Evolutionary conservation across 768 basidiomycete species (phyloP), one percentile per base, ranked within the genome.

Genomic region (Suillus plorans): DNA sequence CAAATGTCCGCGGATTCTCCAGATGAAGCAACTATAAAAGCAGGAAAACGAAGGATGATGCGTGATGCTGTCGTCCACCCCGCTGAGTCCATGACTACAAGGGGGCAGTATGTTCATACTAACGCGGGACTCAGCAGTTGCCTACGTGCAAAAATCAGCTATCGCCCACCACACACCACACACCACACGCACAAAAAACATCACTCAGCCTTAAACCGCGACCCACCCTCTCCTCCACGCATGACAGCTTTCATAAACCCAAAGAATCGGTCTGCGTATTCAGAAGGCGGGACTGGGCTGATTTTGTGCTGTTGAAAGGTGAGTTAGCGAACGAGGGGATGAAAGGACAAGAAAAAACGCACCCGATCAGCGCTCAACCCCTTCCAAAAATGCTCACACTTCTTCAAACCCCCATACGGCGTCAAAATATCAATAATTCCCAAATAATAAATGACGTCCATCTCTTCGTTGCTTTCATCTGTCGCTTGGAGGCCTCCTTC

Each of bases 381-480:
- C 79, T 97, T 97, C 93, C 94, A 99, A 64, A 94, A 80, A 76
- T 93, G 90, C 77, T 99, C 97, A 22, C 89, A 62, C 74, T 86
- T 87, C 83, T 99, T 99, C 66, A 84, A 69, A 22, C 75, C 69
- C 22, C 82, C 85, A 75, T 94, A 99, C 2, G 96, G 97, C 31
- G 97, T 99, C 65, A 96, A 79, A 68, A 98, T 99, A 77, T 99
- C 97, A 72, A 99, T 99, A 62, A 99, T 86, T 28, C 97, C 97
- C 10, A 98, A 81, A 76, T 98, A 98, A 76, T 97, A 97, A 63
- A 97, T 90, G 56, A 86, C 86, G 68, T 90, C 89, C 77, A 89
- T 76, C 2, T 82, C 76, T 22, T 84, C 81, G 74, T 99, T 97
- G 10, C 76, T 77, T 70, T 98, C 96, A 74, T 96, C 88, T 20